Evolutionary conservation across 306 rosid genomes (phyloP).

Genomic region (Castanea crenata): DNA sequence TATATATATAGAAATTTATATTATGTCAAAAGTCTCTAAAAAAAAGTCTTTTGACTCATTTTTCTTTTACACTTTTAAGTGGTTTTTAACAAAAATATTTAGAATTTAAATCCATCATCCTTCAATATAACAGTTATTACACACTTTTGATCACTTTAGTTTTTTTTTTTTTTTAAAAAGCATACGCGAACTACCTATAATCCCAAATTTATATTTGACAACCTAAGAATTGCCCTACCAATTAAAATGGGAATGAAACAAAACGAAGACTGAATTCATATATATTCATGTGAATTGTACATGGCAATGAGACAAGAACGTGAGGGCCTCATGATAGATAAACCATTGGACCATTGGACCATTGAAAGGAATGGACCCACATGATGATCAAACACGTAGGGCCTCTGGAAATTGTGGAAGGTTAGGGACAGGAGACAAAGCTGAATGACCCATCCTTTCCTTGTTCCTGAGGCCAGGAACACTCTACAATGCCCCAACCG

Average conservation of each 20-base stretch:
- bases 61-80: too few species aligned
- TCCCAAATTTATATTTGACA: too few species aligned
- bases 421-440: slow-evolving; percentile 41
- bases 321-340: not conserved
- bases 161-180: too few species aligned
- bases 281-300: not conserved
- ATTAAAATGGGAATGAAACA: not conserved
- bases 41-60: too few species aligned
- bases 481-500: slow-evolving; percentile 45
- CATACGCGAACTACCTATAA: too few species aligned
- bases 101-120: too few species aligned
- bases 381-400: slow-evolving; percentile 23
- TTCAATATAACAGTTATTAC: too few species aligned
- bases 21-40: too few species aligned
- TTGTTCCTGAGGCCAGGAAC: slow-evolving; percentile 39
- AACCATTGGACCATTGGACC: not conserved
- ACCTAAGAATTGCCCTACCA: too few species aligned
- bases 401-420: slow-evolving; percentile 14
- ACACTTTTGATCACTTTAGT: too few species aligned
- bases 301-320: not conserved
- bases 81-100: too few species aligned
- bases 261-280: not conserved
- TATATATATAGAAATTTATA: too few species aligned
- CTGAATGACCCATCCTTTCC: slow-evolving; percentile 36
- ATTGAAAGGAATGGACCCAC: not conserved